These are phyloP conservation scores for Leccinum colubrinum DNA, from an alignment of 1,284 basidiomycete genomes.

Conservation along the genomic window DNA sequence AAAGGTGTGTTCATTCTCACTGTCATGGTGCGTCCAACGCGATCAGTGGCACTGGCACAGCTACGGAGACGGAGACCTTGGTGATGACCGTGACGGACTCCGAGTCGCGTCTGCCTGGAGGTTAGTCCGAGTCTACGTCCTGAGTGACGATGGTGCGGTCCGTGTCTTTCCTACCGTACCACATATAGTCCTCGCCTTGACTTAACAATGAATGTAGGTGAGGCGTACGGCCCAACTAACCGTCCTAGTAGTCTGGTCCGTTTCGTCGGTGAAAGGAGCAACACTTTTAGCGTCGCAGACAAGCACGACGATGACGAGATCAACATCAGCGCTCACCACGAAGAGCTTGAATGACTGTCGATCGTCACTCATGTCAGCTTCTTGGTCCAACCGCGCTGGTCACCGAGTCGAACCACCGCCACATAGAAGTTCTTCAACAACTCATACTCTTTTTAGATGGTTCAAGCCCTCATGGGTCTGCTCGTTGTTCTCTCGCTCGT, in stretches of 20 bases:
- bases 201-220: too few relatives aligned
- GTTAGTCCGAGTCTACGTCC: too few relatives aligned
- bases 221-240: background rate
- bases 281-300: background rate
- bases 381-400: constrained; percentile 69
- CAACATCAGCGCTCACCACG: constrained; percentile 10
- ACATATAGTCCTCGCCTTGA: too few relatives aligned
- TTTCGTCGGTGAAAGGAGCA: background rate
- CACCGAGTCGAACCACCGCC: constrained; percentile 21
- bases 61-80: too few relatives aligned
- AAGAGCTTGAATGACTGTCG: constrained; percentile 36
- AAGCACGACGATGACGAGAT: constrained; percentile 11
- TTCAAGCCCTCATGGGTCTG: constrained; percentile 84
- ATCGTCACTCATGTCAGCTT: constrained; percentile 60
- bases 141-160: too few relatives aligned
- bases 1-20: too few relatives aligned
- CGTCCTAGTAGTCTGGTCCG: too few relatives aligned
- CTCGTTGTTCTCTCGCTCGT: constrained; percentile 85
- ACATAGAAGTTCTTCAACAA: constrained; percentile 2
- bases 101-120: too few relatives aligned
- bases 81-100: too few relatives aligned
- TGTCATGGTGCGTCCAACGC: too few relatives aligned
- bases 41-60: too few relatives aligned
- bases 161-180: too few relatives aligned
- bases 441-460: constrained; percentile 47